Evolutionary conservation across 495 filamentous ascomycete species (phyloP).

Genomic region (Neurospora sp.): DNA sequence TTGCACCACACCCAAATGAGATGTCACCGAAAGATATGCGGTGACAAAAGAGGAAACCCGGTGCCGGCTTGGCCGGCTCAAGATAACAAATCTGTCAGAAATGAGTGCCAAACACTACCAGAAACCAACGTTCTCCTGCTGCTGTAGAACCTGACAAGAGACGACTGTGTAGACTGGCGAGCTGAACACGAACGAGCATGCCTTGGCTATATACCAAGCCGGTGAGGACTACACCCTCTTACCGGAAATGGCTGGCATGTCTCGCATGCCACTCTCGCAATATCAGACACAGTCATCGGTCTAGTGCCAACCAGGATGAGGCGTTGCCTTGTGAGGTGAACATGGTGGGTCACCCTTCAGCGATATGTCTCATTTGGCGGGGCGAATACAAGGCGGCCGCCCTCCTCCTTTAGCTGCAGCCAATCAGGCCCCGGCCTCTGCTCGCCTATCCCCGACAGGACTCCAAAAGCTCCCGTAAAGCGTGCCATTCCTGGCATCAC

Average conservation of each 20-base stretch:
- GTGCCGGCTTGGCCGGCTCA: slow-evolving; percentile 27
- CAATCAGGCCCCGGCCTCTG: neutral
- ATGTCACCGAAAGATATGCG: neutral
- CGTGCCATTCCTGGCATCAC: slow-evolving; percentile 3
- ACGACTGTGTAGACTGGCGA: slow-evolving; percentile 4
- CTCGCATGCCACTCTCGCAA: neutral
- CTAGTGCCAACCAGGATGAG: slow-evolving; percentile 4
- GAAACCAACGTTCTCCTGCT: slow-evolving; percentile 1
- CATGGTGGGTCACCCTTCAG: slow-evolving; percentile 11
- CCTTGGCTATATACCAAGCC: neutral
- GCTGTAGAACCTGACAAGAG: slow-evolving; percentile 10
- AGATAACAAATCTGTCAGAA: slow-evolving; percentile 9
- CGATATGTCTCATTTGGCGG: slow-evolving; percentile 12
- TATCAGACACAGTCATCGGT: slow-evolving; percentile 13
- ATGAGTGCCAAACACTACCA: slow-evolving; percentile 5
- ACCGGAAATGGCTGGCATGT: slow-evolving; percentile 5
- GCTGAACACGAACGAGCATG: neutral
- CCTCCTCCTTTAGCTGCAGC: neutral
- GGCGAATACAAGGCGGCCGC: slow-evolving; percentile 11
- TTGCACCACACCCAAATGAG: neutral
- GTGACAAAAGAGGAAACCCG: slow-evolving; percentile 3
- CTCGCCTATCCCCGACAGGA: neutral
- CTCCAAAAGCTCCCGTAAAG: slow-evolving; percentile 1
- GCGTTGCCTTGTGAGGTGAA: slow-evolving; percentile 15
- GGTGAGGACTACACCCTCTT: slow-evolving; percentile 1